Percentiles rank a stretch among this genome's conserved stretches.
phyloP scores from a whole-genome alignment of 106 monocot genomes.

The Iris macrosiphon region DNA sequence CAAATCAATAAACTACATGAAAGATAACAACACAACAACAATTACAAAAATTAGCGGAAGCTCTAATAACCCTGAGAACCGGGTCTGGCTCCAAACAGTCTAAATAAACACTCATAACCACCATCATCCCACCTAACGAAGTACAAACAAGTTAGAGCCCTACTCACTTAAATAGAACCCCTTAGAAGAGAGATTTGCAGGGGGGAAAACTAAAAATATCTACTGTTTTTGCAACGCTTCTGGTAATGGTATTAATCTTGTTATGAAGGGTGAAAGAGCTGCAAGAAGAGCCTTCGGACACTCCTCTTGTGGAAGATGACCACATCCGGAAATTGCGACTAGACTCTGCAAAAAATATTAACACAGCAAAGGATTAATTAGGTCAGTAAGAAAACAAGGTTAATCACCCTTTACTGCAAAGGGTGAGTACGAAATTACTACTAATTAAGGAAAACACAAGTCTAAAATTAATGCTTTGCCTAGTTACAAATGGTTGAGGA shows the following conservation, averaged over 20 bases:
- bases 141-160: constrained; percentile 21
- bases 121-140: neutral
- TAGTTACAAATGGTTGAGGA: too few relatives aligned
- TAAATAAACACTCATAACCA: neutral
- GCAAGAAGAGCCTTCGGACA: constrained; percentile 88
- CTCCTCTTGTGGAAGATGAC: constrained; percentile 95
- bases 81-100: constrained; percentile 54
- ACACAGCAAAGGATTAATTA: neutral
- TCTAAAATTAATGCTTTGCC: too few relatives aligned
- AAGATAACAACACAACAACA: constrained; percentile 1
- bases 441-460: too few relatives aligned
- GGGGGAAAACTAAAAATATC: constrained; percentile 1
- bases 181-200: neutral
- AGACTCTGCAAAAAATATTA: constrained; percentile 56
- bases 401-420: too few relatives aligned
- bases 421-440: too few relatives aligned
- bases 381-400: neutral
- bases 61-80: constrained; percentile 52
- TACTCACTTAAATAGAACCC: constrained; percentile 5
- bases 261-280: constrained; percentile 73
- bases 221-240: constrained; percentile 39
- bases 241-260: constrained; percentile 42
- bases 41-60: constrained; percentile 65
- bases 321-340: constrained; percentile 82
- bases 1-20: neutral